phyloP scores from a whole-genome alignment of 2,329 filamentous ascomycete genomes.

The Pestalotiopsis sp. region DNA sequence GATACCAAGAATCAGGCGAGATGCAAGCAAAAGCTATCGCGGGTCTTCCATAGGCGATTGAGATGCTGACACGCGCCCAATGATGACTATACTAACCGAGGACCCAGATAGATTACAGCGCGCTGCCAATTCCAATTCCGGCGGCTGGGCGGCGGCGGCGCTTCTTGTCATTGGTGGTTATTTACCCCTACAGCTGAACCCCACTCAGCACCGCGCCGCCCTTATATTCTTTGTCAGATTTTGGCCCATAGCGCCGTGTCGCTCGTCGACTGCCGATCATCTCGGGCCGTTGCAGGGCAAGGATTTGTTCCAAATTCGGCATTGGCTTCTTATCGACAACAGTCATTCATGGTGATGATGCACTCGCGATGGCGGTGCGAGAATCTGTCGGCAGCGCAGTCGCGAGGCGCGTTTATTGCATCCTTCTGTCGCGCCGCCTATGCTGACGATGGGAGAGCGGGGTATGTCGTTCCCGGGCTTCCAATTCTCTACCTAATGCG shows the following conservation, averaged over 20 bases:
- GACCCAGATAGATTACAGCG: neutral
- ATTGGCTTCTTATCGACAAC: neutral
- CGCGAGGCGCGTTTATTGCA: neutral
- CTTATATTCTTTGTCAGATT: neutral
- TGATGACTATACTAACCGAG: neutral
- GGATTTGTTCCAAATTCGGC: neutral
- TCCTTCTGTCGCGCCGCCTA: neutral
- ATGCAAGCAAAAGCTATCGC: too few species aligned
- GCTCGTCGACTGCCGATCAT: neutral
- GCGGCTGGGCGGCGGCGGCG: too few species aligned
- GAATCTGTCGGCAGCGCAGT: neutral
- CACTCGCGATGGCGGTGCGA: neutral
- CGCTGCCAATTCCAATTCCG: neutral
- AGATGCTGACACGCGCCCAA: neutral
- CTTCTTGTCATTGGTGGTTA: neutral
- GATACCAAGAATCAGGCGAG: too few species aligned
- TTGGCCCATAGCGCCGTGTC: neutral
- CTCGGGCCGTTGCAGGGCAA: neutral
- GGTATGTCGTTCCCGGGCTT: neutral
- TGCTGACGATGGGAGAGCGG: neutral
- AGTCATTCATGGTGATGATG: neutral
- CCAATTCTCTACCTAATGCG: neutral
- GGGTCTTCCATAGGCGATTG: too few species aligned
- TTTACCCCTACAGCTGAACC: neutral
- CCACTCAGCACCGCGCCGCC: neutral